Conservation (phyloP, 306 rosid genomes). For the Astragalus glycyphyllos region DNA sequence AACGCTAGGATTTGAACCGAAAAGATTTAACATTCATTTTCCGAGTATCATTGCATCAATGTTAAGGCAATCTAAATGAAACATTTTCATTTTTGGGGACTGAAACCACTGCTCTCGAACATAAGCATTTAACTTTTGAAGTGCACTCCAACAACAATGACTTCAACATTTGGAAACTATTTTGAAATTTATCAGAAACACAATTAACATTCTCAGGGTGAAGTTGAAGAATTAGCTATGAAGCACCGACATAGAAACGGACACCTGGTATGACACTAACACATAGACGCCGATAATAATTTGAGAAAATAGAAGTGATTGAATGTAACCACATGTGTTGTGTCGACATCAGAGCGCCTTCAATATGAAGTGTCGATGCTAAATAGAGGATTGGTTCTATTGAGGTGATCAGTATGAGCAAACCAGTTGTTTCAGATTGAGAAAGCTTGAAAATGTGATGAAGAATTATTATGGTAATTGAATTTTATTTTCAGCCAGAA, state of each 20-base stretch:
- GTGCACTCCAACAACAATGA: conserved; percentile 33
- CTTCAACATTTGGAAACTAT: conserved; percentile 36
- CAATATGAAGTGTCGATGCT: no score
- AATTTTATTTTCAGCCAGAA: not conserved
- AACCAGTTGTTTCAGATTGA: conserved; percentile 21
- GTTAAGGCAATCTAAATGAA: conserved; percentile 28
- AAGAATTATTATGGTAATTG: not conserved
- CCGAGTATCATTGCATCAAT: conserved; percentile 19
- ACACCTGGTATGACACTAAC: no score
- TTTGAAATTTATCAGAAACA: conserved; percentile 37
- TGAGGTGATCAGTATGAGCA: conserved; percentile 37
- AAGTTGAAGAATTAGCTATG: conserved; percentile 29
- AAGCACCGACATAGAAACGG: no score
- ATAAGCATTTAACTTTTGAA: conserved; percentile 27
- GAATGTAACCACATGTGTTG: no score
- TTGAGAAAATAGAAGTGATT: no score
- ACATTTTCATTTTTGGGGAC: conserved; percentile 2
- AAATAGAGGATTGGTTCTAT: not conserved
- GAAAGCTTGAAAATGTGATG: conserved; percentile 20
- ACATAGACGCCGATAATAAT: no score
- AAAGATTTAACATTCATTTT: conserved; percentile 27
- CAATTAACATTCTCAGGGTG: conserved; percentile 36
- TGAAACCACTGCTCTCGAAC: conserved; percentile 24
- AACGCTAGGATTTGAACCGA: conserved; percentile 42
- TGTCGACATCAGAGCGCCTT: no score